Percentiles rank a stretch among this genome's conserved stretches.
phyloP scores from a whole-genome alignment of 345 rosid species.

The Durio zibethinus region DNA sequence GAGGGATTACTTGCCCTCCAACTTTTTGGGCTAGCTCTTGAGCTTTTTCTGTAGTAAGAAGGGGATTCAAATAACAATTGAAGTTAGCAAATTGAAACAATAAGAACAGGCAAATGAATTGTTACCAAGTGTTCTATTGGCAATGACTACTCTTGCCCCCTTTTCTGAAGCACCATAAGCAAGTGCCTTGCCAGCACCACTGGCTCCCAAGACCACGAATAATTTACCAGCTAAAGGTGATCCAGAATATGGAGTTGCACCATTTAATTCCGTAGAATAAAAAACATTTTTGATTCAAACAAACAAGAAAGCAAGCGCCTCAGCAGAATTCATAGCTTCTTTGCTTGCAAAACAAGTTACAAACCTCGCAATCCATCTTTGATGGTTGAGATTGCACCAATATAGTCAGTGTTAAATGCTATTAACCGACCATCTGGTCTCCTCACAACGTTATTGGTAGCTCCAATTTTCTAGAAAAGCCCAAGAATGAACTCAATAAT shows the following conservation, averaged over 20 bases:
- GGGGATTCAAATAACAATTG: not conserved
- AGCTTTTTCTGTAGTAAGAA: slow-evolving; percentile 26
- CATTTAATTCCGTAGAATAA: slow-evolving; percentile 21
- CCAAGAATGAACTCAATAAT: not conserved
- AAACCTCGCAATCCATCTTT: slow-evolving; percentile 54
- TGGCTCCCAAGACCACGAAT: slow-evolving; percentile 41
- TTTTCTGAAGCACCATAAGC: slow-evolving; percentile 48
- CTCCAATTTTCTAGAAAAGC: slow-evolving; percentile 43
- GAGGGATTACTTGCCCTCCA: slow-evolving; percentile 38
- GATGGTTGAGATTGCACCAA: slow-evolving; percentile 56
- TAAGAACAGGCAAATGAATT: not conserved
- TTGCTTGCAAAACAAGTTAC: not conserved
- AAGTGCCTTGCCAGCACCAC: slow-evolving; percentile 47
- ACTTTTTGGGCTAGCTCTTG: slow-evolving; percentile 43
- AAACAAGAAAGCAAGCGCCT: not conserved
- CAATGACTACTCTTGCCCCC: slow-evolving; percentile 45
- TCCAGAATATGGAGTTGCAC: slow-evolving; percentile 12
- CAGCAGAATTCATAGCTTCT: not conserved
- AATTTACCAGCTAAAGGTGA: slow-evolving; percentile 43
- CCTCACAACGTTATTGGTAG: slow-evolving; percentile 51
- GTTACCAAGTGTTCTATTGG: slow-evolving; percentile 41
- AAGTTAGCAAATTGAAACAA: not conserved
- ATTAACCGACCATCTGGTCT: slow-evolving; percentile 49
- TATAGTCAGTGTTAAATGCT: slow-evolving; percentile 53
- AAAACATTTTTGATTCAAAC: not conserved